These are phyloP conservation scores for Porphyra umbilicalis DNA, from an alignment of 31 red algal genomes.

Conservation along the genomic window DNA sequence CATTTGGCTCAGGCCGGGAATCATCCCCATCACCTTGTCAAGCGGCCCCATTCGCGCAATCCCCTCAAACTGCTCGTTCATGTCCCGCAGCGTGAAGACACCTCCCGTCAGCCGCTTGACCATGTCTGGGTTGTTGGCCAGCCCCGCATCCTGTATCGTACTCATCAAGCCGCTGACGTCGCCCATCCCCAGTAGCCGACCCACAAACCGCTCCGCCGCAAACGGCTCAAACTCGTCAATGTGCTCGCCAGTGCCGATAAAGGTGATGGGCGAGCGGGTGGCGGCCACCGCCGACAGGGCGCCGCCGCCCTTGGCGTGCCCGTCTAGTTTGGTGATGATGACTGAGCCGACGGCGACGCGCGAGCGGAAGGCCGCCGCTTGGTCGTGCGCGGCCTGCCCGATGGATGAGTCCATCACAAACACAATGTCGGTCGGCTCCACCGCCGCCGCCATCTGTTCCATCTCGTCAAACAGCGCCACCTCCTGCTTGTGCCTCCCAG, in stretches of 20 bases:
- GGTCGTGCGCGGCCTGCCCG: constrained; percentile 93
- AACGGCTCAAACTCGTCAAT: constrained; percentile 98
- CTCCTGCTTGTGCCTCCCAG: constrained; percentile 97
- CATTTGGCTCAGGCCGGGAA: constrained; percentile 84
- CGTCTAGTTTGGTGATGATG: constrained; percentile 96
- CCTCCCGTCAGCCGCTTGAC: constrained; percentile 83
- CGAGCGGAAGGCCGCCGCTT: constrained; percentile 79
- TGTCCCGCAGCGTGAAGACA: constrained; percentile 86
- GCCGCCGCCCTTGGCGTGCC: constrained; percentile 97
- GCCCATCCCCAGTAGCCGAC: constrained; percentile 81
- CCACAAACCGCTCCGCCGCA: constrained; percentile 78
- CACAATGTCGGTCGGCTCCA: constrained; percentile 75
- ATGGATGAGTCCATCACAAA: constrained; percentile 99
- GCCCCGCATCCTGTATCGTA: constrained; percentile 78
- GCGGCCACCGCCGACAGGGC: constrained; percentile 91
- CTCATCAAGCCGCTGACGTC: constrained; percentile 91
- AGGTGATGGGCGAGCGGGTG: constrained; percentile 82
- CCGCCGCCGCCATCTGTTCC: constrained; percentile 77
- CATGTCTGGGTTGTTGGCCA: constrained; percentile 88
- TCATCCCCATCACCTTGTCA: constrained; percentile 93
- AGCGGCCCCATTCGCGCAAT: constrained; percentile 84
- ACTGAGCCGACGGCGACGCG: constrained; percentile 84
- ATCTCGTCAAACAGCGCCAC: constrained; percentile 90
- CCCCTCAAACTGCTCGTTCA: constrained; percentile 85
- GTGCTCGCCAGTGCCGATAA: constrained; percentile 95